Conservation (phyloP, 768 basidiomycete species). For the Lactarius evosmus region DNA sequence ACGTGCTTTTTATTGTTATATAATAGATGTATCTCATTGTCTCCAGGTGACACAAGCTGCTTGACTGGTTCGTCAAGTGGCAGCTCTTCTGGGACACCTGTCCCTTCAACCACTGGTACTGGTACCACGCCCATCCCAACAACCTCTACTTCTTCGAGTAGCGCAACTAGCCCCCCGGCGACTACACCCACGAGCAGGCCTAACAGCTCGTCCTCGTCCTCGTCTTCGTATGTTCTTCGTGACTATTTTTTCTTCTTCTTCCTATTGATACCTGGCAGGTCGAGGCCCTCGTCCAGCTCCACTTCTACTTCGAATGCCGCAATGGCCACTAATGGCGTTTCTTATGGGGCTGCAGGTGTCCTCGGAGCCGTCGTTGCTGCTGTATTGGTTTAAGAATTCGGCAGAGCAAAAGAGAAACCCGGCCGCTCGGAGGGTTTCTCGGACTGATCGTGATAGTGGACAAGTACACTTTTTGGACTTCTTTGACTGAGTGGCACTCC, state of each 20-base stretch:
- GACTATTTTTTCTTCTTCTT: too few relatives aligned
- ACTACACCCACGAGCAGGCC: background rate
- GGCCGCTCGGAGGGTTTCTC: background rate
- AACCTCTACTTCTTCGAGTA: background rate
- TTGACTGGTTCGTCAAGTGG: constrained; percentile 31
- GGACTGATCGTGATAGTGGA: constrained; percentile 13
- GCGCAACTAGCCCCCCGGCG: constrained; percentile 1
- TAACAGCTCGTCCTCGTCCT: constrained; percentile 2
- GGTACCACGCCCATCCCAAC: constrained; percentile 4
- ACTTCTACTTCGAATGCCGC: constrained; percentile 38
- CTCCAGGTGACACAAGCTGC: constrained; percentile 39
- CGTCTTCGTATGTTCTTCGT: constrained; percentile 7
- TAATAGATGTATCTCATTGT: background rate
- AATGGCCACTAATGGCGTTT: constrained; percentile 36
- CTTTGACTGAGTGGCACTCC: background rate
- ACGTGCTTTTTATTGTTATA: constrained; percentile 15
- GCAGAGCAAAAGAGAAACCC: constrained; percentile 1
- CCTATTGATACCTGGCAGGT: background rate
- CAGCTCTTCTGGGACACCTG: constrained; percentile 14
- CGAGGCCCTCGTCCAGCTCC: background rate
- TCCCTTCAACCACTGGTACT: constrained; percentile 16
- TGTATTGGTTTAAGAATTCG: constrained; percentile 37
- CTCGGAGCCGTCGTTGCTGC: constrained; percentile 39
- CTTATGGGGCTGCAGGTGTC: constrained; percentile 40
- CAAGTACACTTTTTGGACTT: constrained; percentile 18